Evolutionary conservation across 164 flowering plant species (phyloP), one percentile per base, ranked within the genome.

Genomic region (Berberis vulgaris): DNA sequence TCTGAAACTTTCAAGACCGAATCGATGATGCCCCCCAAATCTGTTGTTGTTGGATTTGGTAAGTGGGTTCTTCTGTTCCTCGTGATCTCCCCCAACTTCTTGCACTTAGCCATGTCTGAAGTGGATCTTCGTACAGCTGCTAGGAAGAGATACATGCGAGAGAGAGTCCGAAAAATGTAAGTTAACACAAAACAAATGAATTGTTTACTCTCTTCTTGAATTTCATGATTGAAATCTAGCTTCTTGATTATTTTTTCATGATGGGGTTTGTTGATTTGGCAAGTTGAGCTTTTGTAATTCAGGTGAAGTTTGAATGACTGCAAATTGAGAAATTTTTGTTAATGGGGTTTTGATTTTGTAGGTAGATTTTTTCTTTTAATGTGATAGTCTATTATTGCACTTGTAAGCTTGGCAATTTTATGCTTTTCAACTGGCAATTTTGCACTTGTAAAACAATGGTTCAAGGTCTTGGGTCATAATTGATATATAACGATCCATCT

Each of bases 161-260:
- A 84, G 64, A 86, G 86, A 79, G 98, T 86, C 67, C 83, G 89
- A 49, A 64, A 78, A 45, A 91, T 91, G 98, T 91, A 73, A 74
- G 86, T 70, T 10, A 26, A 26, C 26, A 26, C 26, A 26, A 26
- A 26, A 26, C 26, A 26, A 26, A 26, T 26, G 26, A 26, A 26
- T 26, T 26, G 26, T 26, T 26, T 26, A 26, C 26, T 26, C 26
- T 26, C 26, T 26, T 26, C 26, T 26, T 26, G 26, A 26, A 26
- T 26, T 26, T 26, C 26, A 26, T 26, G 26, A 26, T 26, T 26
- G 26, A 26, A 26, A 26, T 26, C 26, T 26, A 26, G 26, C 26
- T 26, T 26, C 26, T 26, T 26, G 26, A 26, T 26, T 26, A 26
- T 26, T 26, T 26, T 26, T 26, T 26, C 26, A 26, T 26, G 26